phyloP scores from a whole-genome alignment of 129 eudicot genomes.

The Lonicera japonica region DNA sequence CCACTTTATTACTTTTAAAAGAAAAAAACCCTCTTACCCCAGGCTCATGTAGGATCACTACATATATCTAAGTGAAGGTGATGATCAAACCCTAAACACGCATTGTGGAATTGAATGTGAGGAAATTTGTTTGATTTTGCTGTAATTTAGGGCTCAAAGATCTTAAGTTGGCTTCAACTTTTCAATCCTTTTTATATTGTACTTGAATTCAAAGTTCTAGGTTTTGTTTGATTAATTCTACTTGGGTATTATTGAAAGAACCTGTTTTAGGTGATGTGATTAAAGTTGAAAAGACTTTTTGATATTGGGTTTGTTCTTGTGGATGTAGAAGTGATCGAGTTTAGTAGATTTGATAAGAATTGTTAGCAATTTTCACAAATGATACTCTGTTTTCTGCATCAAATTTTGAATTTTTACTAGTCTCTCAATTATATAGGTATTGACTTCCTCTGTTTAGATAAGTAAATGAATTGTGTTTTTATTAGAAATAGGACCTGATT shows the following conservation, averaged over 20 bases:
- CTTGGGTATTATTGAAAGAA: background rate
- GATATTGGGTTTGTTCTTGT: background rate
- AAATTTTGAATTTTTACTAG: slow-evolving; percentile 23
- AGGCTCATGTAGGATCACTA: too few species aligned
- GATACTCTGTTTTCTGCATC: slow-evolving; percentile 23
- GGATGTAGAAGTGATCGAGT: slow-evolving; percentile 28
- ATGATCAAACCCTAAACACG: too few species aligned
- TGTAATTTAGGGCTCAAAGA: too few species aligned
- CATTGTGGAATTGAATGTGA: too few species aligned
- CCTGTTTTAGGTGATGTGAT: background rate
- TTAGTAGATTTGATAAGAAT: slow-evolving; percentile 16
- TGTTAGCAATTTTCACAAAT: slow-evolving; percentile 18
- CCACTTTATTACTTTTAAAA: too few species aligned
- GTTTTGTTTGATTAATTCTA: background rate
- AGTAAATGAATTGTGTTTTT: background rate
- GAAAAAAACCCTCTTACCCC: too few species aligned
- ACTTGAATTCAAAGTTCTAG: background rate
- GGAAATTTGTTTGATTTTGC: too few species aligned
- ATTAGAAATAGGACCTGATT: background rate
- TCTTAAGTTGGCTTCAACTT: too few species aligned
- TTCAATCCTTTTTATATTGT: background rate
- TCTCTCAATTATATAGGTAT: slow-evolving; percentile 57
- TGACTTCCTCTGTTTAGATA: background rate
- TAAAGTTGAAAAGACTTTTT: background rate
- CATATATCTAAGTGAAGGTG: too few species aligned